Conservation (phyloP, 2,329 filamentous ascomycete species). For the Neocucurbitaria cava region DNA sequence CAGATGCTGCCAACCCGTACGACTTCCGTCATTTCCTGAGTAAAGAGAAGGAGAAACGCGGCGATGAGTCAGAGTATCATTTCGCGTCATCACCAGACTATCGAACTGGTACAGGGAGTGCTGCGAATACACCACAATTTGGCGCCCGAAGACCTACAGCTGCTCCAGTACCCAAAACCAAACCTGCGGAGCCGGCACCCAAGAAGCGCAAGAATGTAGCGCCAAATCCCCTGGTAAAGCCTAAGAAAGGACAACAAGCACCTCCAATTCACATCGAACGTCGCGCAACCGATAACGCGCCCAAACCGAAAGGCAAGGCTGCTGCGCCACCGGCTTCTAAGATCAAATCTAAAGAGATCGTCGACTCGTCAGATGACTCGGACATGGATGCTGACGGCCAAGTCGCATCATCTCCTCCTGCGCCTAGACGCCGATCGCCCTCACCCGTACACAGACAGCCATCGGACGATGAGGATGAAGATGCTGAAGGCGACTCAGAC, state of each 20-base stretch:
- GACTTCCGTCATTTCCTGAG: conserved; percentile 58
- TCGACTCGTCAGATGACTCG: conserved; percentile 41
- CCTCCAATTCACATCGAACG: conserved; percentile 48
- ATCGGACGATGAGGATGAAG: conserved; percentile 23
- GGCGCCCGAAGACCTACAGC: conserved; percentile 22
- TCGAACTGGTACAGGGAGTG: conserved; percentile 36
- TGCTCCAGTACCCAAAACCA: conserved; percentile 14
- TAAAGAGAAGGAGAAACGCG: conserved; percentile 38
- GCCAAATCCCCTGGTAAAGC: conserved; percentile 27
- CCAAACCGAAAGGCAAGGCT: conserved; percentile 26
- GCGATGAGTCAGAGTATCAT: conserved; percentile 40
- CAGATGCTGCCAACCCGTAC: conserved; percentile 56
- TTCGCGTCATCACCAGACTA: conserved; percentile 39
- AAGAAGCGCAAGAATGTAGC: conserved; percentile 41
- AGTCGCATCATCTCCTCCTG: conserved; percentile 14
- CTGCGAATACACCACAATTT: conserved; percentile 38
- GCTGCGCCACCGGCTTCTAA: conserved; percentile 26
- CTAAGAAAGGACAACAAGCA: conserved; percentile 33
- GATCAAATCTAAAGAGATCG: conserved; percentile 42
- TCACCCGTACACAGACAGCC: conserved; percentile 15
- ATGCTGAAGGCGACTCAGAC: conserved; percentile 32
- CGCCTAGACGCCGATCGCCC: conserved; percentile 19
- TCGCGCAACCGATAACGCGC: conserved; percentile 23
- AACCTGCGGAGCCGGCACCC: conserved; percentile 18
- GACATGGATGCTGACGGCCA: conserved; percentile 29